A percentile compares a stretch with the other conserved stretches of the same genome.
Evolutionary conservation across 768 basidiomycete species (phyloP).

Genomic region (Panaeolus cyanescens): DNA sequence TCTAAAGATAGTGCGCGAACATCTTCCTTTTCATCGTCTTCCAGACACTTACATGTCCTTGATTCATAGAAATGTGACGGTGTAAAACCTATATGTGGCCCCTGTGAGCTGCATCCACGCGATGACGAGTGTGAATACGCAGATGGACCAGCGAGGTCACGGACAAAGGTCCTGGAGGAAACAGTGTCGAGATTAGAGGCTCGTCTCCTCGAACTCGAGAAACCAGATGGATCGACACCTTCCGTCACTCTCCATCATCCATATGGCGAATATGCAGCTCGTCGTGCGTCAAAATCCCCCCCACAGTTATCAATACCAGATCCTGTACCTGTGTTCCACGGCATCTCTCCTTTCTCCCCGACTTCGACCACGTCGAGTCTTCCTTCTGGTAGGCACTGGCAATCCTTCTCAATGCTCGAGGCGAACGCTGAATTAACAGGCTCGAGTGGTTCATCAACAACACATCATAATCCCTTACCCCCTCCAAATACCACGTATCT

Average conservation of each 20-base stretch:
- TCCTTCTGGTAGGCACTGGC: conserved; percentile 47
- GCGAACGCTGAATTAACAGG: conserved; percentile 43
- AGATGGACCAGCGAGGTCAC: conserved; percentile 61
- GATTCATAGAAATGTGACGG: conserved; percentile 63
- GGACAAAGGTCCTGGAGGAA: conserved; percentile 62
- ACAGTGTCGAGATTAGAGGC: conserved; percentile 56
- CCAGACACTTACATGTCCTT: conserved; percentile 5
- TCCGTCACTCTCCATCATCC: conserved; percentile 55
- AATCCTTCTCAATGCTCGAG: conserved; percentile 35
- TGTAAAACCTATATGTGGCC: conserved; percentile 61
- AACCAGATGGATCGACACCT: conserved; percentile 48
- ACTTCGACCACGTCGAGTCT: conserved; percentile 47
- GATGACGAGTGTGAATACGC: conserved; percentile 73
- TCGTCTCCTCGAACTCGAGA: conserved; percentile 57
- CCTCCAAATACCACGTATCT: conserved; percentile 35
- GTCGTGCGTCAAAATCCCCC: conserved; percentile 33
- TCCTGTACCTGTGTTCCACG: conserved; percentile 23
- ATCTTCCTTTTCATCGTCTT: not conserved
- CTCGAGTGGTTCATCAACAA: conserved; percentile 41
- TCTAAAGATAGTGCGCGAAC: conserved; percentile 48
- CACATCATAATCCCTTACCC: conserved; percentile 24
- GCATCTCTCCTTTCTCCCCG: conserved; percentile 46
- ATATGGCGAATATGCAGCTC: conserved; percentile 38
- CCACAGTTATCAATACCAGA: conserved; percentile 33
- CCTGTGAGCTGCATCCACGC: conserved; percentile 59